phyloP scores from a whole-genome alignment of 176 grass and related monocot species.

The Echinochloa phyllopogon region DNA sequence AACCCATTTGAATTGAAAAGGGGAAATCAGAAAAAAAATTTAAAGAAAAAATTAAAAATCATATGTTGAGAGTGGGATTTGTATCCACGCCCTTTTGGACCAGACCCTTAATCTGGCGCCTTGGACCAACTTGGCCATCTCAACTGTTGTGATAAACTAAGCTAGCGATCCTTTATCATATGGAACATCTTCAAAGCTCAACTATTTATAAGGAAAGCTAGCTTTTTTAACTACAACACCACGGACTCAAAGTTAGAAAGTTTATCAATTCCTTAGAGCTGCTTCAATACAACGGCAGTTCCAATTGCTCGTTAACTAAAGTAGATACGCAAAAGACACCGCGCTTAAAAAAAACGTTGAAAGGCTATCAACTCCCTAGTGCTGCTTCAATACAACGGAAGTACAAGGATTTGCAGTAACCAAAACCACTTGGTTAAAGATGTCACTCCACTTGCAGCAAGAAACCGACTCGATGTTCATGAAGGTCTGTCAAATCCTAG shows the following conservation, averaged over 20 bases:
- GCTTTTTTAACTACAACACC: too few species aligned
- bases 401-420: background rate
- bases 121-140: conserved; percentile 96
- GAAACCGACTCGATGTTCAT: background rate
- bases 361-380: background rate
- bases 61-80: conserved; percentile 87
- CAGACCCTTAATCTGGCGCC: conserved; percentile 99
- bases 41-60: too few species aligned
- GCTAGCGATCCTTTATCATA: too few species aligned
- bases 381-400: background rate
- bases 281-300: too few species aligned
- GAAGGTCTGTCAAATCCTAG: background rate
- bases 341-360: background rate
- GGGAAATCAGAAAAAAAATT: too few species aligned
- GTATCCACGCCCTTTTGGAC: conserved; percentile 98
- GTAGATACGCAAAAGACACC: background rate
- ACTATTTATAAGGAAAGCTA: too few species aligned
- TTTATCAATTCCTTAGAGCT: too few species aligned
- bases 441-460: background rate
- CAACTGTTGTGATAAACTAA: too few species aligned
- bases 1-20: too few species aligned
- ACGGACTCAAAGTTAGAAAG: too few species aligned
- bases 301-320: background rate
- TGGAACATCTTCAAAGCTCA: too few species aligned
- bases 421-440: conserved; percentile 17